Percentiles rank a stretch among this genome's conserved stretches.
These are phyloP conservation scores for Vinca minor DNA, from an alignment of 257 asterid species.

Conservation along the genomic window DNA sequence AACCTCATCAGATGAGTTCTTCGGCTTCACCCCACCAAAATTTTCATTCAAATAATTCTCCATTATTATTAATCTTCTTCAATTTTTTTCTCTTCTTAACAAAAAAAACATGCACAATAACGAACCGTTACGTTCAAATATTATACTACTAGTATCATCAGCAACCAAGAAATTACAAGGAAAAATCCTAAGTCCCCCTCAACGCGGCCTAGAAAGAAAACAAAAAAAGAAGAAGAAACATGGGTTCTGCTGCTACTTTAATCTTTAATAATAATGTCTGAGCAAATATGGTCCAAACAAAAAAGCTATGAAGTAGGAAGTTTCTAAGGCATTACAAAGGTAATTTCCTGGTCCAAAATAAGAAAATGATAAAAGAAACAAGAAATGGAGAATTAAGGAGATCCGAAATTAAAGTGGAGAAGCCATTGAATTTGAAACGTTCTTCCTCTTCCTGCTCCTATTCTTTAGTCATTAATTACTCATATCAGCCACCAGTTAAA, in stretches of 20 bases:
- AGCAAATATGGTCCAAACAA: too few relatives aligned
- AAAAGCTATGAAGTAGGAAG: not conserved
- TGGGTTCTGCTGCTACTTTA: not conserved
- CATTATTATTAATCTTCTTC: conserved; percentile 20
- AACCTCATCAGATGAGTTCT: conserved; percentile 62
- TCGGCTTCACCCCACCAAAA: conserved; percentile 64
- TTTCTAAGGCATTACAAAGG: conserved; percentile 9
- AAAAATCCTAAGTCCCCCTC: conserved; percentile 4
- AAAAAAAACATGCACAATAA: not conserved
- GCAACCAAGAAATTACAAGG: conserved; percentile 8
- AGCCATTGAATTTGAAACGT: not conserved
- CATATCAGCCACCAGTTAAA: not conserved
- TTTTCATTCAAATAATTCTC: conserved; percentile 55
- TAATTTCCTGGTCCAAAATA: not conserved
- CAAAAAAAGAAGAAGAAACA: not conserved
- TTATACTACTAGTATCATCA: not conserved
- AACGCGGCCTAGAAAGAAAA: not conserved
- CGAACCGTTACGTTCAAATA: not conserved
- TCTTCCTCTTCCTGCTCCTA: conserved; percentile 4
- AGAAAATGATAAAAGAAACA: not conserved
- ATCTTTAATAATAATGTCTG: not conserved
- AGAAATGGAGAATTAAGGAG: not conserved
- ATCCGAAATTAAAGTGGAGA: conserved; percentile 5
- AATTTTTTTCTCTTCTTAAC: not conserved
- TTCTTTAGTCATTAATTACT: not conserved